Conservation (phyloP, 1,284 basidiomycete genomes). For the Malassezia slooffiae region DNA sequence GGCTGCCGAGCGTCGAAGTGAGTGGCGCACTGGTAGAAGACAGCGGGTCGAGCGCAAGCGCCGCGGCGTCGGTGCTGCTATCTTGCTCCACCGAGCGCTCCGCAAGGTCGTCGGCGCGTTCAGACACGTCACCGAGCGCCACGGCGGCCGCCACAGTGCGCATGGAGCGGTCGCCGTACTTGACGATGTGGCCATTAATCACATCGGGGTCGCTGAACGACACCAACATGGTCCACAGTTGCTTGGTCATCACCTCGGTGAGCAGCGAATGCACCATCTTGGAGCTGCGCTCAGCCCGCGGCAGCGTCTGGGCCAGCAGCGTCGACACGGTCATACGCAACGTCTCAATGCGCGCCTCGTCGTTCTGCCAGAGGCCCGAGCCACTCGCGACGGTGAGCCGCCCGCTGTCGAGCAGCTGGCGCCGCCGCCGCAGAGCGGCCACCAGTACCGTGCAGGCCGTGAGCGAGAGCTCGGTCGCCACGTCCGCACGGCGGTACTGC, state of each 20-base stretch:
- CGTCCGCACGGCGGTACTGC: constrained; percentile 8
- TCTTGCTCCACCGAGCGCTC: not conserved
- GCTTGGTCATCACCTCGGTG: constrained; percentile 9
- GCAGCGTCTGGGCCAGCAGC: constrained; percentile 9
- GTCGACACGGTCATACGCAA: constrained; percentile 5
- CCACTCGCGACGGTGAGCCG: too few species aligned
- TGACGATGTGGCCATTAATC: constrained; percentile 13
- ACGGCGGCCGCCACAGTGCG: not conserved
- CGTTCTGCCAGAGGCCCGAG: constrained; percentile 7
- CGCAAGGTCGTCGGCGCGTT: not conserved
- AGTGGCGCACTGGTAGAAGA: not conserved
- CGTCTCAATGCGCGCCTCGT: constrained; percentile 9
- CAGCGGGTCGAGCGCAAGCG: too few species aligned
- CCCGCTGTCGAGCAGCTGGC: too few species aligned
- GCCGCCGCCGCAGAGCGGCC: constrained; percentile 7
- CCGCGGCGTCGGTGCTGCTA: too few species aligned
- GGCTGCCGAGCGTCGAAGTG: not conserved
- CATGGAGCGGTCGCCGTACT: constrained; percentile 1
- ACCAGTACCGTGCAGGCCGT: constrained; percentile 10
- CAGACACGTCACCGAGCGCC: not conserved
- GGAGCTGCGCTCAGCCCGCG: constrained; percentile 6
- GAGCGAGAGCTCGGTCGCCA: constrained; percentile 15
- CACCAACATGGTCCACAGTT: constrained; percentile 7
- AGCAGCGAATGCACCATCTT: constrained; percentile 6
- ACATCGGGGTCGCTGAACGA: constrained; percentile 12